These are phyloP conservation scores for Vinca minor DNA, from an alignment of 257 asterid genomes.

Conservation along the genomic window DNA sequence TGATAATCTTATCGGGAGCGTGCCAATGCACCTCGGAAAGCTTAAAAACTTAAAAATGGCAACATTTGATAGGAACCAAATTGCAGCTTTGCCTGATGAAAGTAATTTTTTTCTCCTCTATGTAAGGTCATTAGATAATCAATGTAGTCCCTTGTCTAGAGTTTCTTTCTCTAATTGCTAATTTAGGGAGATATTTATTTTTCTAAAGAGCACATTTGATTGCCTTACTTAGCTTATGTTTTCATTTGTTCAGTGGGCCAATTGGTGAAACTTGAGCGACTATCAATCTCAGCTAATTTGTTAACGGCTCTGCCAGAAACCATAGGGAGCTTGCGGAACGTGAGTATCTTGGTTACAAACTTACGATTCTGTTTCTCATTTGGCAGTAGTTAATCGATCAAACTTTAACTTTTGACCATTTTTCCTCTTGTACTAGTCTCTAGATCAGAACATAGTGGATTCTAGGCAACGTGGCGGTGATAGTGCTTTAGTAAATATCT, in stretches of 20 bases:
- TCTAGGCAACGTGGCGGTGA: background rate
- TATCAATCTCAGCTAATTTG: conserved; percentile 64
- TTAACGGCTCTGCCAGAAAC: conserved; percentile 72
- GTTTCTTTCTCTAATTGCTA: background rate
- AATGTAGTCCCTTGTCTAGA: conserved; percentile 13
- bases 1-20: conserved; percentile 66
- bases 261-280: conserved; percentile 84
- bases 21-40: conserved; percentile 85
- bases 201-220: background rate
- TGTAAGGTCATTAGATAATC: conserved; percentile 6
- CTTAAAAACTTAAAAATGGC: conserved; percentile 75
- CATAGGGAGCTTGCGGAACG: conserved; percentile 97
- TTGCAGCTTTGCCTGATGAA: conserved; percentile 84
- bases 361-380: background rate
- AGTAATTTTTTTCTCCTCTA: conserved; percentile 37
- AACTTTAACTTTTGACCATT: background rate
- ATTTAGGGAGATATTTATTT: background rate
- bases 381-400: background rate
- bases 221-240: conserved; percentile 7
- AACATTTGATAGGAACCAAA: conserved; percentile 72
- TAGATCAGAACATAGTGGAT: background rate
- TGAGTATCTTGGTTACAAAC: background rate
- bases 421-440: background rate
- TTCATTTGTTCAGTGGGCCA: conserved; percentile 76
- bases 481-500: background rate